Evolutionary conservation across 2,329 filamentous ascomycete species (phyloP).

Genomic region (Diaporthe vaccinii): DNA sequence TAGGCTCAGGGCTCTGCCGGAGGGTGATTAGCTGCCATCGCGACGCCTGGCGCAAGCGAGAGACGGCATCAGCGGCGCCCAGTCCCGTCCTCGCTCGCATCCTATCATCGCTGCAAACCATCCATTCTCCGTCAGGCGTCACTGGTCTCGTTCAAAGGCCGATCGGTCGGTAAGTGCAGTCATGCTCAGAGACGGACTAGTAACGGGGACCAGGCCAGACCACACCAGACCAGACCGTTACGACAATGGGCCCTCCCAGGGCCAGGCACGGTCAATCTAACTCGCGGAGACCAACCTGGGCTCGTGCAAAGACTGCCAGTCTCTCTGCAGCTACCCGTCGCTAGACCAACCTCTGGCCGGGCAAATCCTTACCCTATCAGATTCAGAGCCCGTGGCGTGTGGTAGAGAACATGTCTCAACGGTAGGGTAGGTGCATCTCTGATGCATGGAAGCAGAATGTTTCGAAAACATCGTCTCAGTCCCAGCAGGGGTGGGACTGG

Average conservation of each 20-base stretch:
- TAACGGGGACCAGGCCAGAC: conserved; percentile 37
- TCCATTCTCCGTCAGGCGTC: conserved; percentile 28
- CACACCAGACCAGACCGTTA: conserved; percentile 39
- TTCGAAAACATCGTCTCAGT: conserved; percentile 39
- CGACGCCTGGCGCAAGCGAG: conserved; percentile 22
- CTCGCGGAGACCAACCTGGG: conserved; percentile 50
- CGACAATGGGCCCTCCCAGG: conserved; percentile 46
- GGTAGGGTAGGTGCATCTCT: conserved; percentile 63
- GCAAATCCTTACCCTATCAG: conserved; percentile 56
- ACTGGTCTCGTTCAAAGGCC: conserved; percentile 29
- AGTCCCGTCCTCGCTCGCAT: conserved; percentile 19
- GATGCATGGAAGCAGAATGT: conserved; percentile 56
- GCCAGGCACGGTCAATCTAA: conserved; percentile 48
- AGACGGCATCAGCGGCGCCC: conserved; percentile 23
- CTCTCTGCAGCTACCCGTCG: conserved; percentile 56
- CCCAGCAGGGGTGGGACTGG: conserved; percentile 36
- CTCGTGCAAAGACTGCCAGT: conserved; percentile 52
- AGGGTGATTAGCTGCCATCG: conserved; percentile 30
- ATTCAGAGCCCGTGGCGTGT: conserved; percentile 62
- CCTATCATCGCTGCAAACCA: conserved; percentile 22
- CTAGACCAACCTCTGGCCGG: conserved; percentile 52
- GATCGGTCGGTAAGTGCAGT: conserved; percentile 17
- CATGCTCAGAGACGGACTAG: conserved; percentile 30
- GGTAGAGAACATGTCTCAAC: conserved; percentile 58
- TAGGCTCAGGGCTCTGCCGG: conserved; percentile 26